Evolutionary conservation across 192 early-diverging fungal species (phyloP), one percentile per base, ranked within the genome.

Genomic region (Diversispora eburnea): DNA sequence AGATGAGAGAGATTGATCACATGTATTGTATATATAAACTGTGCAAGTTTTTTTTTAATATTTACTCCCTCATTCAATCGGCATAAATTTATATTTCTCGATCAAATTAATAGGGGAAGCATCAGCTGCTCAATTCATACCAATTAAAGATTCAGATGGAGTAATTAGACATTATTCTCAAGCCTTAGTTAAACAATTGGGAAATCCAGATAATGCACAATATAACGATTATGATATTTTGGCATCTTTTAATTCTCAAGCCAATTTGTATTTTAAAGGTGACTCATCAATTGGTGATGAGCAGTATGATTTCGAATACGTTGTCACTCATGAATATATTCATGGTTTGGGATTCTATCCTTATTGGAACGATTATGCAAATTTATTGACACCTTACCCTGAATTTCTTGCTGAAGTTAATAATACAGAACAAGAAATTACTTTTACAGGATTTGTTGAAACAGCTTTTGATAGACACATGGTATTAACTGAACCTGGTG

Each of bases 181-280:
- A 20, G 54, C 67, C 15, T 57, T 70, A 20, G 51, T 57, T 17
- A 70, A 70, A 70, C 49, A 56, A 70, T 39, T 57, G n/a, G 7
- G 56, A 7, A 9, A 42, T 19, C 17, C 4, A 3, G 9, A 45
- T 8, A 22, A 42, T 9, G 25, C 54, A 43, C 4, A 8, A 19
- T 70, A 42, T 46, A 22, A 17, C 15, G 3, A 19, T 3, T 42
- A 15, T 57, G 67, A 70, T 15, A 56, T 70, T 20, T 3, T 43
- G 39, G 48, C 54, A 17, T 6, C 5, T 5, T 70, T 70, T 56
- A 70, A 70, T 46, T 43, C 51, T 0, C n/a, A 41, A 3, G 6
- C 47, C 5, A 8, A 4, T n/a, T 55, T 56, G 48, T 56, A 19
- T 20, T 70, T 70, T 19, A 5, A 17, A 17, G 67, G 48, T 10